Evolutionary conservation across 345 rosid genomes (phyloP).

Genomic region (Odontarrhena argentea): DNA sequence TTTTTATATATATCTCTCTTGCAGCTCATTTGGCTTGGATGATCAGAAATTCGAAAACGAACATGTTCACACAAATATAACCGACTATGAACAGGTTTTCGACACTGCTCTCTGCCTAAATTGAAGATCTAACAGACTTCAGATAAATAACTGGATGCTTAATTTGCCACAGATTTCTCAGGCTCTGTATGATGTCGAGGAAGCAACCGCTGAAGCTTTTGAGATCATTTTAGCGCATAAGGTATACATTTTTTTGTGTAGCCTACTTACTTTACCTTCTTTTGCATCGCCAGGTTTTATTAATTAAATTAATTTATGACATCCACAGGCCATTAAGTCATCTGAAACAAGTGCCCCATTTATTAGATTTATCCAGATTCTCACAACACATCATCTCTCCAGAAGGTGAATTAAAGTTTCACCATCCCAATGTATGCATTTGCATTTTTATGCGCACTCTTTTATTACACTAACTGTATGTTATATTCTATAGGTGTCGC

Average conservation of each 20-base stretch:
- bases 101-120: slow-evolving; percentile 11
- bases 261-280: slow-evolving; percentile 6
- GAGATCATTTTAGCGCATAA: slow-evolving; percentile 73
- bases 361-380: slow-evolving; percentile 79
- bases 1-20: neutral
- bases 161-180: slow-evolving; percentile 64
- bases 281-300: neutral
- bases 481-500: slow-evolving; percentile 70
- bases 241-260: slow-evolving; percentile 45
- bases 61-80: slow-evolving; percentile 58
- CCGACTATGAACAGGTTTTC: slow-evolving; percentile 77
- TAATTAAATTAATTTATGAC: slow-evolving; percentile 16
- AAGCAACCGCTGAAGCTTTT: slow-evolving; percentile 79
- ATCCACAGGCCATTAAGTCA: slow-evolving; percentile 73
- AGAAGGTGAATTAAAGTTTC: slow-evolving; percentile 55
- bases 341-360: slow-evolving; percentile 76
- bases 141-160: neutral
- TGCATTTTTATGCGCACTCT: slow-evolving; percentile 30
- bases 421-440: slow-evolving; percentile 16
- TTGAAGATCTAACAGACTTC: neutral
- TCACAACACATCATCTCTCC: slow-evolving; percentile 92
- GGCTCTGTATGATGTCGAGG: slow-evolving; percentile 94
- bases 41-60: slow-evolving; percentile 87
- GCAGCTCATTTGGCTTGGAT: slow-evolving; percentile 81
- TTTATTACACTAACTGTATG: slow-evolving; percentile 4